Evolutionary conservation across 371 early-diverging fungal genomes (phyloP).

Genomic region (Mucor plumbeus): DNA sequence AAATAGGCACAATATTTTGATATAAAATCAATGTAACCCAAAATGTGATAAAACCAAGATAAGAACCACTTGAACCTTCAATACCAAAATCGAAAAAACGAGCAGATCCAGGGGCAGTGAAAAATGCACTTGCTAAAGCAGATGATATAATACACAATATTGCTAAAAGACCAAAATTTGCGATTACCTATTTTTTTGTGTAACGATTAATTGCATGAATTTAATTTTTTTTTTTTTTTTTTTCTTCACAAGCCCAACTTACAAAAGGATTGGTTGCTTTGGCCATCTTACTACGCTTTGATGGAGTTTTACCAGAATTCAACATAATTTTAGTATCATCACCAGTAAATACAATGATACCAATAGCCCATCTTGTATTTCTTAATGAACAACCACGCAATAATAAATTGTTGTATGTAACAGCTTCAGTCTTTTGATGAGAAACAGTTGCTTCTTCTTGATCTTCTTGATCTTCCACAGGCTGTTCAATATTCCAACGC

Average conservation of each 20-base stretch:
- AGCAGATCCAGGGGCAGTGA: conserved; percentile 41
- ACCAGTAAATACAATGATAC: conserved; percentile 88
- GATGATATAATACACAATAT: conserved; percentile 64
- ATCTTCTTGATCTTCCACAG: conserved; percentile 24
- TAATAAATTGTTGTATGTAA: conserved; percentile 83
- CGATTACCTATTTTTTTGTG: conserved; percentile 43
- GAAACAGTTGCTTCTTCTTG: conserved; percentile 33
- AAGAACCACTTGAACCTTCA: conserved; percentile 38
- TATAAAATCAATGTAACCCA: conserved; percentile 59
- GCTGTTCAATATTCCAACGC: conserved; percentile 52
- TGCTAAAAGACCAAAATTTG: conserved; percentile 50
- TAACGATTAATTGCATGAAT: conserved; percentile 6
- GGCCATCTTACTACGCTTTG: conserved; percentile 94
- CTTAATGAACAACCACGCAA: conserved; percentile 91
- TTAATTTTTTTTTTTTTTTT: too few species aligned
- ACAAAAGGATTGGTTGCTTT: conserved; percentile 92
- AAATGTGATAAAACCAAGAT: conserved; percentile 54
- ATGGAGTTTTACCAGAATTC: conserved; percentile 89
- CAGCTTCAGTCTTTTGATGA: conserved; percentile 66
- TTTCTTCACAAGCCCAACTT: conserved; percentile 18
- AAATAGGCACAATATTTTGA: conserved; percentile 85
- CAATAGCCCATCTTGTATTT: conserved; percentile 88
- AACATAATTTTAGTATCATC: conserved; percentile 89
- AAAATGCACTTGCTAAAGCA: conserved; percentile 66
- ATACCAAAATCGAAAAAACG: conserved; percentile 43